Evolutionary conservation across 169 alveolate species (phyloP), one percentile per base, ranked within the genome.

Genomic region (Cryptosporidium ubiquitum): DNA sequence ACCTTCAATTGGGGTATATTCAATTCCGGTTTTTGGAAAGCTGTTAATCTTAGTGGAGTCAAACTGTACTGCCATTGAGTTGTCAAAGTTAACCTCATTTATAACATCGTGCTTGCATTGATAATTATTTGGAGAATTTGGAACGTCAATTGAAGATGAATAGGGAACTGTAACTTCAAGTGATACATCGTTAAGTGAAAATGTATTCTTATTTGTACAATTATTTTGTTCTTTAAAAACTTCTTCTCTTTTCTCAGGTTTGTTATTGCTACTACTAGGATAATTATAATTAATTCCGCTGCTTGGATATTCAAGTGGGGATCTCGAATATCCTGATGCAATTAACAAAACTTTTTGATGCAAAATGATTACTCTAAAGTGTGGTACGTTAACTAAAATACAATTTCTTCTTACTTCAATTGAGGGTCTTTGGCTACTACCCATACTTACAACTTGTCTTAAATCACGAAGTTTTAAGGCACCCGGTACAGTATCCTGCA

Each of bases 361-460:
- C 10, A 79, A 68, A 37, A 79, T 79, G 6, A 79, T 79, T 20
- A 31, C 89, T 60, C 89, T 37, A 49, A 64, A 75, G 20, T 61
- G 68, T 18, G 93, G 93, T 20, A 92, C 69, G 47, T 86, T 92
- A 7, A 92, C 93, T 60, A 91, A 61, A 10, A 91, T 69, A 73
- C 94, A 91, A 42, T 79, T 68, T 69, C 93, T 61, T 29, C 94
- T 31, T 2, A 91, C 91, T 84, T 91, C 94, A 2, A 91, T 84
- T 35, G 92, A 74, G 35, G 94, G 93, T 14, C 94, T 70, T 39
- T 91, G 93, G 55, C 92, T 74, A 55, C 86, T 84, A 23, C 92
- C 91, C 69, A 68, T 69, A 68, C 91, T 73, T 39, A 73, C 85
- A 66, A 85, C 84, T 85, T 85, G 86, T 37, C 92, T 68, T 14